Evolutionary conservation across 1,139 yeast species (phyloP).

Genomic region (Saccharomyces hybrid): DNA sequence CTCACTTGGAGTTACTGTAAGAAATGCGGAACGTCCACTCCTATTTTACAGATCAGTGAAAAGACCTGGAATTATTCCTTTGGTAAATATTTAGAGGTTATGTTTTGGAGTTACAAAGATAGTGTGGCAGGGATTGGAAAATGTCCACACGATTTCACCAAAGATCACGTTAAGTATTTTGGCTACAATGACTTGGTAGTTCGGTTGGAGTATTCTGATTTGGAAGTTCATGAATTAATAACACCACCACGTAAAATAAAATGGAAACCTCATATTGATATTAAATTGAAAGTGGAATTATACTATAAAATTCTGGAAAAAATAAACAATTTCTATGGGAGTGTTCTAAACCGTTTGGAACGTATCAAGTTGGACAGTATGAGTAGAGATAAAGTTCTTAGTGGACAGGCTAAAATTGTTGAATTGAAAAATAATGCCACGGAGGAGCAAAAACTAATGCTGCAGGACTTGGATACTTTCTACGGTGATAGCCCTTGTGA

Average conservation of each 20-base stretch:
- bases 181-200: slow-evolving; percentile 76
- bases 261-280: slow-evolving; percentile 69
- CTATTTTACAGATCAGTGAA: slow-evolving; percentile 79
- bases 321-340: slow-evolving; percentile 56
- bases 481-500: slow-evolving; percentile 54
- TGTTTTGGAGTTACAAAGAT: slow-evolving; percentile 62
- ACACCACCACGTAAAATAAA: slow-evolving; percentile 67
- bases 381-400: slow-evolving; percentile 61
- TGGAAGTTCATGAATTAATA: slow-evolving; percentile 69
- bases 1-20: slow-evolving; percentile 92
- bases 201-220: slow-evolving; percentile 64
- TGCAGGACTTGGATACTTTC: slow-evolving; percentile 42
- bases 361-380: slow-evolving; percentile 76
- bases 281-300: slow-evolving; percentile 59
- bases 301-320: slow-evolving; percentile 48
- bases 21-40: slow-evolving; percentile 65
- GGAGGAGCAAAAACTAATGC: slow-evolving; percentile 44
- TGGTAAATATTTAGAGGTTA: slow-evolving; percentile 83
- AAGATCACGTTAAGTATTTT: slow-evolving; percentile 76
- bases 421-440: slow-evolving; percentile 50
- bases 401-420: slow-evolving; percentile 53
- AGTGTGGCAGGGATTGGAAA: slow-evolving; percentile 42
- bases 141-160: slow-evolving; percentile 74
- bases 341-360: slow-evolving; percentile 62
- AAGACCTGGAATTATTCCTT: slow-evolving; percentile 85